Conservation (phyloP, 1,139 yeast species). For the Lodderomyces jiufengensis region DNA sequence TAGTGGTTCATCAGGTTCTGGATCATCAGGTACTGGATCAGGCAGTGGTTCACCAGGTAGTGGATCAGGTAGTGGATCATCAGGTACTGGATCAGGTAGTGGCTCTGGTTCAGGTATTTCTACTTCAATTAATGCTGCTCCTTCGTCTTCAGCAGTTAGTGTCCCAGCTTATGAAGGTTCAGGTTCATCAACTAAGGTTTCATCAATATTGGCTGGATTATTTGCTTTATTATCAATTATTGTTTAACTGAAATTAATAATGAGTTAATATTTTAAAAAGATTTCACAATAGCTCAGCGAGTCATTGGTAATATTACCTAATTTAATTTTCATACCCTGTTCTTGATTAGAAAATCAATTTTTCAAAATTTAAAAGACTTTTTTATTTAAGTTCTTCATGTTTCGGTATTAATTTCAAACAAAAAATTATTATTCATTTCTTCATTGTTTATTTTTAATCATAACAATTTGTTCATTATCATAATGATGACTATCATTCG, state of each 20-base stretch:
- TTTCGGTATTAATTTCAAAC: no score
- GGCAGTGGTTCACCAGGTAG: not conserved
- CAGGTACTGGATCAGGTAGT: not conserved
- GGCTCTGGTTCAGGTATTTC: not conserved
- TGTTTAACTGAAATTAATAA: not conserved
- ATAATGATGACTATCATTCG: no score
- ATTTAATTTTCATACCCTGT: no score
- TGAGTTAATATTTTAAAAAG: no score
- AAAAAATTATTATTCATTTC: no score
- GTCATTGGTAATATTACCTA: no score
- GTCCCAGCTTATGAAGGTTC: constrained; percentile 4
- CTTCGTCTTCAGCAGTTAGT: not conserved
- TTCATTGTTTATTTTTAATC: no score
- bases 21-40: not conserved
- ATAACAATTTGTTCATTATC: no score
- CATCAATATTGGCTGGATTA: not conserved
- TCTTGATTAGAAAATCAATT: no score
- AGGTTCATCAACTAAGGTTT: not conserved
- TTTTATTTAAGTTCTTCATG: no score
- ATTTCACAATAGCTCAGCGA: no score
- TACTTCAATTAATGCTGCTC: not conserved
- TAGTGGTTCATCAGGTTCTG: not conserved
- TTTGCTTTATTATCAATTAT: not conserved
- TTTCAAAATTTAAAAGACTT: no score
- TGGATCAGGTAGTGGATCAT: constrained; percentile 1